A percentile compares a stretch with the other conserved stretches of the same genome.
phyloP scores from a whole-genome alignment of 2,329 filamentous ascomycete genomes.

The Leptosphaerulina australis region DNA sequence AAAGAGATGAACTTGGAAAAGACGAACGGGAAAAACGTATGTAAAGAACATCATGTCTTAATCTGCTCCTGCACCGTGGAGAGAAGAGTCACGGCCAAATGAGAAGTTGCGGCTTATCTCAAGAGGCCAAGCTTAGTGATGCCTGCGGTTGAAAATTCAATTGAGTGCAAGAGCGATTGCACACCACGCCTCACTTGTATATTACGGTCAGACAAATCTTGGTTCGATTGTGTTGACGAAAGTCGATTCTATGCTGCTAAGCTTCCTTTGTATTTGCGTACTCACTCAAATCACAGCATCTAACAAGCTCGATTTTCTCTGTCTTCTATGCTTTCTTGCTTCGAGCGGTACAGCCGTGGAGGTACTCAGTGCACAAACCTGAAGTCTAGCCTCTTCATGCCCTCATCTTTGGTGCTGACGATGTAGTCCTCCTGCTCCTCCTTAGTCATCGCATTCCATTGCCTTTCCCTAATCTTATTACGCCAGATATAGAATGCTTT shows the following conservation, averaged over 20 bases:
- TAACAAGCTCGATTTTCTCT: too few relatives aligned
- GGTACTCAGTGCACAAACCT: slow-evolving; percentile 35
- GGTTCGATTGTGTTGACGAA: too few relatives aligned
- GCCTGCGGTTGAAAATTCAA: too few relatives aligned
- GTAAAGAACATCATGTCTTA: neutral
- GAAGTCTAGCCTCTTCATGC: slow-evolving; percentile 40
- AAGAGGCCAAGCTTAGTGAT: neutral
- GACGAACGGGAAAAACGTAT: neutral
- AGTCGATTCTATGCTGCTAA: too few relatives aligned
- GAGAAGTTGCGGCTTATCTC: neutral
- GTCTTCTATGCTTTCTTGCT: too few relatives aligned
- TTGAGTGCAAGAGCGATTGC: too few relatives aligned
- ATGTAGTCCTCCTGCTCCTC: slow-evolving; percentile 39
- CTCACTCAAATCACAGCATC: too few relatives aligned
- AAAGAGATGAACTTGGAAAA: neutral
- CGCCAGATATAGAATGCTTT: slow-evolving; percentile 52
- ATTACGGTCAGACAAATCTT: too few relatives aligned
- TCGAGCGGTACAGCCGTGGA: too few relatives aligned
- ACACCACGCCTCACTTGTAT: too few relatives aligned
- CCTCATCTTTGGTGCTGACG: slow-evolving; percentile 36
- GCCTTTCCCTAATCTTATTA: slow-evolving; percentile 44
- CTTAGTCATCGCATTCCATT: slow-evolving; percentile 40
- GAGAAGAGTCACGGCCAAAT: neutral
- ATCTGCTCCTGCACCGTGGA: neutral
- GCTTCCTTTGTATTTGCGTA: too few relatives aligned